Conservation (phyloP, 2,329 filamentous ascomycete species). For the Aulographum hederae region DNA sequence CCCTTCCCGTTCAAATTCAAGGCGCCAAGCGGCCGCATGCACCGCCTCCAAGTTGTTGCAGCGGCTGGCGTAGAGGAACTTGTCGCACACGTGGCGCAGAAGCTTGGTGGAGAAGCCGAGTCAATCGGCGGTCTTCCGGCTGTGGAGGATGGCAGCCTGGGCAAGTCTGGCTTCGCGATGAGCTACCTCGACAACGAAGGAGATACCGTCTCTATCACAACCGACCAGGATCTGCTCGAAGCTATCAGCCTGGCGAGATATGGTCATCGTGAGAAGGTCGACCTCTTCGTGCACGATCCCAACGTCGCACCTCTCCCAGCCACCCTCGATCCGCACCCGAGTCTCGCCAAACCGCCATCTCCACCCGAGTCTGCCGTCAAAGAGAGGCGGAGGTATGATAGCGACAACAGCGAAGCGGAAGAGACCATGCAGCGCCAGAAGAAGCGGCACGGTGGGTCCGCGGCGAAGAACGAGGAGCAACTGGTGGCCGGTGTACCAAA, state of each 20-base stretch:
- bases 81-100: slow-evolving; percentile 57
- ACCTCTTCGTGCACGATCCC: slow-evolving; percentile 90
- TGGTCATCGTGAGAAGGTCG: slow-evolving; percentile 73
- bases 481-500: slow-evolving; percentile 85
- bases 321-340: slow-evolving; percentile 40
- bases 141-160: slow-evolving; percentile 63
- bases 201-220: slow-evolving; percentile 91
- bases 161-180: slow-evolving; percentile 65
- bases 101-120: slow-evolving; percentile 71
- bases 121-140: slow-evolving; percentile 63
- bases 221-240: slow-evolving; percentile 81
- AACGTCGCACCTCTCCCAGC: slow-evolving; percentile 65
- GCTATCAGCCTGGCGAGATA: slow-evolving; percentile 71
- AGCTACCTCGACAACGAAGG: slow-evolving; percentile 96
- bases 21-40: slow-evolving; percentile 83
- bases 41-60: slow-evolving; percentile 71
- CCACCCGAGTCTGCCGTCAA: slow-evolving; percentile 32
- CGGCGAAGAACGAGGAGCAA: slow-evolving; percentile 41
- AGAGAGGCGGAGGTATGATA: slow-evolving; percentile 25
- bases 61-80: slow-evolving; percentile 67
- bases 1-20: slow-evolving; percentile 99
- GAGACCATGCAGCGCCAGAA: slow-evolving; percentile 26
- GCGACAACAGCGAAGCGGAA: slow-evolving; percentile 38
- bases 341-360: slow-evolving; percentile 28
- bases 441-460: slow-evolving; percentile 20